Base-by-base conservation (phyloP, 768 basidiomycete species). In the Jaapia argillacea region DNA sequence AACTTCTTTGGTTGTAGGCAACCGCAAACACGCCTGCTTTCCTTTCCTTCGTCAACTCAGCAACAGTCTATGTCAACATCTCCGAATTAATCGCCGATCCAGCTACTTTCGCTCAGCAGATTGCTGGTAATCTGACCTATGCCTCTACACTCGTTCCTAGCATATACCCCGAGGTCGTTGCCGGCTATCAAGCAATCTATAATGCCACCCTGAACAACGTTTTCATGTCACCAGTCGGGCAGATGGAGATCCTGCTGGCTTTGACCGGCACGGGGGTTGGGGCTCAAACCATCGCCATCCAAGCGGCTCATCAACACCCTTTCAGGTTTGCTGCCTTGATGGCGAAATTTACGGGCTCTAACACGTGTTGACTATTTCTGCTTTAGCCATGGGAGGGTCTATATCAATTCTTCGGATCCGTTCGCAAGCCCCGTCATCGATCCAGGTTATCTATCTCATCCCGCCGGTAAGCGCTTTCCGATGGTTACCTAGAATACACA, bases 221-320 rank as follows among this genome's bases (percentile, higher is more conserved):
- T 40, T 48, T 70, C 42, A 52, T 60, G 5, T 58, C 63, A 5
- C 57, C 59, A n/a, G 64, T 73, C 41, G 79, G 73, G 0, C 67
- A 75, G 45, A 60, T 80, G 21, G 82, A 85, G 58, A 60, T 84
- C 18, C 60, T 85, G 27, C 54, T 74, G 41, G 54, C 60, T 13
- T 58, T 70, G 45, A n/a, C n/a, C n/a, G n/a, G n/a, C n/a, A n/a
- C n/a, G n/a, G n/a, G n/a, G n/a, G 71, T 66, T 2, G 66, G 66
- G 6, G 60, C 55, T 18, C 45, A 45, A 2, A 52, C 68, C 56
- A 50, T 62, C 62, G 40, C 71, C 54, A 67, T 86, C 42, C 83
- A 85, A 53, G 74, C 75, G 4, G 82, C 77, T 0, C 56, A 81
- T 10, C 82, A 84, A 55, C 77, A 77, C 51, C 77, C 80, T 1